These are phyloP conservation scores for Coccomyxa sp. DNA, from an alignment of 139 green algal genomes.

Conservation along the genomic window DNA sequence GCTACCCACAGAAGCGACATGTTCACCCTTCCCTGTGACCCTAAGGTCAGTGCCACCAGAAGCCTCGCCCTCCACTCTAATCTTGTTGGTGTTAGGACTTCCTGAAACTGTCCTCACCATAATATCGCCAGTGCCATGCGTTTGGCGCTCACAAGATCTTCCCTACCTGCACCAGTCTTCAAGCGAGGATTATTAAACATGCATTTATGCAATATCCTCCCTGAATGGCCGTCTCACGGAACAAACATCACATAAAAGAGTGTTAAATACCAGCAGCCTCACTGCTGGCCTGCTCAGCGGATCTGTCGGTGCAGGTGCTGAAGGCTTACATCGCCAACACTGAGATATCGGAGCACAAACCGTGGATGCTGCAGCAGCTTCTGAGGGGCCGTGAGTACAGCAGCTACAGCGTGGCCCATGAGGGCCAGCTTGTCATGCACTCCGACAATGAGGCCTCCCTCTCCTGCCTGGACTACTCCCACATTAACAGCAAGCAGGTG, in stretches of 20 bases:
- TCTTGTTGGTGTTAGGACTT: too few relatives aligned
- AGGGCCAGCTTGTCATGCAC: conserved; percentile 21
- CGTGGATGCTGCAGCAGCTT: conserved; percentile 26
- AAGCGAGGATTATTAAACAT: too few relatives aligned
- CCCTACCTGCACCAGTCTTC: too few relatives aligned
- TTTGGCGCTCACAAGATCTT: too few relatives aligned
- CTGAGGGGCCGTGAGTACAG: conserved; percentile 16
- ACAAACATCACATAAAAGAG: too few relatives aligned
- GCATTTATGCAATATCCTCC: too few relatives aligned
- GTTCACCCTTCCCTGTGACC: conserved; percentile 16
- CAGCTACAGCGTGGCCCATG: conserved; percentile 20
- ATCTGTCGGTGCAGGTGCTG: background rate
- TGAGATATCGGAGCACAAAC: conserved; percentile 5
- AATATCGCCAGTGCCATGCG: too few relatives aligned
- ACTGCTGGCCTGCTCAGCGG: too few relatives aligned
- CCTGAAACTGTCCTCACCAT: too few relatives aligned
- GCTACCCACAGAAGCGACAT: conserved; percentile 8
- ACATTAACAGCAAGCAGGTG: conserved; percentile 11
- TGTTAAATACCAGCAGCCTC: too few relatives aligned
- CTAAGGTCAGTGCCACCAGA: background rate
- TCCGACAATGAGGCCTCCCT: conserved; percentile 17
- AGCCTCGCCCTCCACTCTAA: too few relatives aligned
- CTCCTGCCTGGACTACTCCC: conserved; percentile 18
- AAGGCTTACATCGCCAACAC: background rate
- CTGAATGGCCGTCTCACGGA: too few relatives aligned